phyloP scores from a whole-genome alignment of 768 basidiomycete genomes.

The Boletus sp. region DNA sequence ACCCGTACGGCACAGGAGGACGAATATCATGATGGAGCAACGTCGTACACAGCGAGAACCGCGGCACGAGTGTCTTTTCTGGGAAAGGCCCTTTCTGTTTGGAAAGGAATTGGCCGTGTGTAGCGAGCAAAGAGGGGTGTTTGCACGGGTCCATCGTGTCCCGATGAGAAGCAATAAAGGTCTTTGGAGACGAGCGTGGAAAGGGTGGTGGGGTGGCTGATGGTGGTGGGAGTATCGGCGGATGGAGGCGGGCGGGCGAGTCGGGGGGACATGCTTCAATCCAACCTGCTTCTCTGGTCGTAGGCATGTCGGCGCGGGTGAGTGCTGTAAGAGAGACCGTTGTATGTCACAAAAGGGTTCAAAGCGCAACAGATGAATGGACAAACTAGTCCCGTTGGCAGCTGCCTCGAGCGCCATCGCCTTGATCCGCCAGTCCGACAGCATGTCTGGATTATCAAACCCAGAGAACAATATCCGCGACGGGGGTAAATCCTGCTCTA shows the following conservation, averaged over 20 bases:
- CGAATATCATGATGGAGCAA: slow-evolving; percentile 55
- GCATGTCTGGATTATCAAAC: slow-evolving; percentile 28
- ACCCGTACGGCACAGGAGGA: slow-evolving; percentile 45
- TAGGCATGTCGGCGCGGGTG: slow-evolving; percentile 32
- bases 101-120: slow-evolving; percentile 53
- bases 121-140: slow-evolving; percentile 33
- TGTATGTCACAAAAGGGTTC: neutral
- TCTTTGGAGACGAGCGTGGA: slow-evolving; percentile 4
- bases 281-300: slow-evolving; percentile 27
- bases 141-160: slow-evolving; percentile 37
- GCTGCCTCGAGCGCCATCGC: slow-evolving; percentile 25
- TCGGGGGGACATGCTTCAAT: slow-evolving; percentile 17
- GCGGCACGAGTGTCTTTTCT: slow-evolving; percentile 41
- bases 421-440: slow-evolving; percentile 25
- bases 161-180: slow-evolving; percentile 37
- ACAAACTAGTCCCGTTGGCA: slow-evolving; percentile 28
- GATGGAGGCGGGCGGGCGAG: slow-evolving; percentile 27
- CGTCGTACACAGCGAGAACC: slow-evolving; percentile 52
- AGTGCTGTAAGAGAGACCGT: slow-evolving; percentile 22
- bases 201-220: neutral
- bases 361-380: neutral
- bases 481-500: slow-evolving; percentile 30
- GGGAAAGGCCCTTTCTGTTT: slow-evolving; percentile 46
- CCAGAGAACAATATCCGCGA: slow-evolving; percentile 30
- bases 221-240: slow-evolving; percentile 26